Percentiles rank a stretch among this genome's conserved stretches.
These are phyloP conservation scores for Lichina pygmaea DNA, from an alignment of 495 filamentous ascomycete species.

Conservation along the genomic window DNA sequence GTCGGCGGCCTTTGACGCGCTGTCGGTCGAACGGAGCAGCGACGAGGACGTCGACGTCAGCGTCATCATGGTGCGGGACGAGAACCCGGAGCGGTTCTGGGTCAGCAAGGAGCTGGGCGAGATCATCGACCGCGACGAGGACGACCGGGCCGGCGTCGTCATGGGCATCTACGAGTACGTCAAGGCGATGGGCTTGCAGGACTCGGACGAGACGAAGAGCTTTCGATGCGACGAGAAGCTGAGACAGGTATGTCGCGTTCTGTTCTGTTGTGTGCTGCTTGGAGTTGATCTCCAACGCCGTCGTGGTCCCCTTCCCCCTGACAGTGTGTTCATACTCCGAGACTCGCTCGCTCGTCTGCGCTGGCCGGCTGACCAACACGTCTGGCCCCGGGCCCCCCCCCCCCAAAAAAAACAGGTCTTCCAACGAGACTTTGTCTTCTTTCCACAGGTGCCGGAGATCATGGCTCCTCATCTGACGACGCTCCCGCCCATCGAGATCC, in stretches of 20 bases:
- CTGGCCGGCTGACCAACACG: neutral
- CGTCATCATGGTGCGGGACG: conserved; percentile 66
- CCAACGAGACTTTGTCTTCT: conserved; percentile 47
- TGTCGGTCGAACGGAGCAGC: conserved; percentile 72
- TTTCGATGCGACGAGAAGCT: conserved; percentile 73
- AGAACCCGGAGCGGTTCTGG: conserved; percentile 58
- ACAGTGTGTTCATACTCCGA: conserved; percentile 1
- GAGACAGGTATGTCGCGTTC: conserved; percentile 27
- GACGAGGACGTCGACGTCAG: conserved; percentile 85
- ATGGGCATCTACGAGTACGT: conserved; percentile 93
- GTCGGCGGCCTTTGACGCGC: conserved; percentile 63
- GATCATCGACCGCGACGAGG: conserved; percentile 64
- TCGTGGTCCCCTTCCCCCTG: neutral
- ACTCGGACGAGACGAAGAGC: conserved; percentile 76
- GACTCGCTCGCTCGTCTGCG: neutral
- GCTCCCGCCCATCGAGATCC: conserved; percentile 57
- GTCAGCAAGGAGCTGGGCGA: conserved; percentile 57
- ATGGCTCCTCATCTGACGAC: conserved; percentile 48
- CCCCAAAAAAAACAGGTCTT: conserved; percentile 30
- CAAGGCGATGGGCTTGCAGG: conserved; percentile 57
- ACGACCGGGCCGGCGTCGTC: conserved; percentile 59
- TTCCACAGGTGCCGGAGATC: conserved; percentile 63
- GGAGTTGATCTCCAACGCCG: neutral
- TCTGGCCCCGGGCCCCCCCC: neutral
- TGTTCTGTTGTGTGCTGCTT: neutral